Evolutionary conservation across 441 rosid genomes (phyloP), one percentile per base, ranked within the genome.

Genomic region (Populus hybrid): DNA sequence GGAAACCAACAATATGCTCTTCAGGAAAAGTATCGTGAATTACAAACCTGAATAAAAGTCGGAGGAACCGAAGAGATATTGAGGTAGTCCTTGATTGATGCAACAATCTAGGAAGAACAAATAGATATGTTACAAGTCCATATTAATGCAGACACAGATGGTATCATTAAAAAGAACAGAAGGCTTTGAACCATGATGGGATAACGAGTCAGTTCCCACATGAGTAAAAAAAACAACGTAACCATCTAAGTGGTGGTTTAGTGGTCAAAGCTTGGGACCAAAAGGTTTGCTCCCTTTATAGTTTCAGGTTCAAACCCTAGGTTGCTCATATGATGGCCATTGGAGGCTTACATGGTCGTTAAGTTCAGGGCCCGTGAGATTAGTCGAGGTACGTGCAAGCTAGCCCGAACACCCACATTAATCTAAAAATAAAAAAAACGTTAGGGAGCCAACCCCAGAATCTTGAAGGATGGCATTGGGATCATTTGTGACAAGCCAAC

Each of bases 41-140:
- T 71, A 76, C 84, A 71, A 78, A 89, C 95, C 92, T 91, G 94
- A 79, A 91, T 82, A 61, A 91, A 85, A 50, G 90, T 89, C 70
- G 90, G 50, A 66, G 92, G 92, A 79, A 86, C 94, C 12, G 86
- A 26, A 32, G 88, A 81, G 28, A 88, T 68, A 71, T 79, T 82
- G 24, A 89, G 87, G 77, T 2, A 80, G 75, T 75, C 82, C n/a
- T 70, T 77, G 64, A 90, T 84, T 46, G 91, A 88, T 8, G 85
- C 67, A 53, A 78, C 26, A 23, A 78, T 86, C 81, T 79, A 61
- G 72, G 38, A 73, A 79, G 35, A 23, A 59, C 14, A 34, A 53
- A 53, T 32, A 42, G 12, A 24, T 12, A 12, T 50, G 63, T 30
- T 6, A 24, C 40, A 16, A 8, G 50, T 42, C 50, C 50, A 42